phyloP scores from a whole-genome alignment of 2,329 filamentous ascomycete species.

The Cladophialophora psammophila region DNA sequence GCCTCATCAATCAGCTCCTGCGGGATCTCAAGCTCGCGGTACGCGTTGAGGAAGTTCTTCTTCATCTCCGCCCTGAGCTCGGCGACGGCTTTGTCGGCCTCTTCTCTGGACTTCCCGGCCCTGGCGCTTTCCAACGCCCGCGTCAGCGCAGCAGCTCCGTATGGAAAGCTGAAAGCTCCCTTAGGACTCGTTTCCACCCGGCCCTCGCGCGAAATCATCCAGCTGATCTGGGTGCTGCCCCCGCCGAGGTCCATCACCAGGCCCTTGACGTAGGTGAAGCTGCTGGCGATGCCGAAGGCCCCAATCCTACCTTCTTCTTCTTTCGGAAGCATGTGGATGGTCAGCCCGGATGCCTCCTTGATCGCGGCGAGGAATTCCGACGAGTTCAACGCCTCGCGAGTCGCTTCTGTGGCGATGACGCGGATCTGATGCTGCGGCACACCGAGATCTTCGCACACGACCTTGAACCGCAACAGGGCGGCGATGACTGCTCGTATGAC shows the following conservation, averaged over 20 bases:
- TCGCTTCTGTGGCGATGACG: conserved; percentile 89
- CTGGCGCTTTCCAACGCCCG: conserved; percentile 58
- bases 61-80: conserved; percentile 55
- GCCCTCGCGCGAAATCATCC: conserved; percentile 64
- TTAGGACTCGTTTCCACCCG: conserved; percentile 58
- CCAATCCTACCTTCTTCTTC: conserved; percentile 83
- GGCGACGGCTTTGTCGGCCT: conserved; percentile 51
- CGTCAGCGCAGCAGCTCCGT: conserved; percentile 71
- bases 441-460: conserved; percentile 71
- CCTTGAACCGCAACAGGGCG: conserved; percentile 73
- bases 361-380: conserved; percentile 73
- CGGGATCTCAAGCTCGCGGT: conserved; percentile 60
- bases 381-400: conserved; percentile 79
- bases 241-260: conserved; percentile 83
- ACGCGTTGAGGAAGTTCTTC: conserved; percentile 66
- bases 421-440: conserved; percentile 71
- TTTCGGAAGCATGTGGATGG: conserved; percentile 75
- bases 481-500: conserved; percentile 72
- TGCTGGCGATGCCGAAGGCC: conserved; percentile 80
- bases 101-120: conserved; percentile 45
- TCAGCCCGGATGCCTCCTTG: conserved; percentile 66
- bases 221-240: conserved; percentile 67
- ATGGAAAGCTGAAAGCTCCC: conserved; percentile 71
- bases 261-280: conserved; percentile 71
- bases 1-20: conserved; percentile 62